Percentiles rank a stretch among this genome's conserved stretches.
phyloP scores from a whole-genome alignment of 169 alveolate genomes.

The Cryptosporidium canis region DNA sequence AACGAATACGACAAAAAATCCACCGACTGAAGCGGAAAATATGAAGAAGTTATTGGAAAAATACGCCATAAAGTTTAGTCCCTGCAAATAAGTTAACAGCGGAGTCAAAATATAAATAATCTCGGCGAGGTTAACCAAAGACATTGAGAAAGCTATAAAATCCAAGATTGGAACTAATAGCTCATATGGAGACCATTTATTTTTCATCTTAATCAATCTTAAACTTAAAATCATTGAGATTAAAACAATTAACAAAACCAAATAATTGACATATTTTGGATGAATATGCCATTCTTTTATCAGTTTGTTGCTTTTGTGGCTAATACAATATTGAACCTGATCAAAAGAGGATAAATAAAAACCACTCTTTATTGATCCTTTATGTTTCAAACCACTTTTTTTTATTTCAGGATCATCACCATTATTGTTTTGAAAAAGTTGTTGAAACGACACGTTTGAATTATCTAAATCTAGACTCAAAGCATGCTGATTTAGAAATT shows the following conservation, averaged over 20 bases:
- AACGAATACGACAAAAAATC: constrained; percentile 3
- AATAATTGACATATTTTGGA: constrained; percentile 24
- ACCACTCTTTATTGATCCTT: background rate
- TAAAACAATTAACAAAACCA: background rate
- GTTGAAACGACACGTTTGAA: background rate
- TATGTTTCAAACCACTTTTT: background rate
- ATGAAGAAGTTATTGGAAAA: constrained; percentile 48
- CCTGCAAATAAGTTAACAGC: background rate
- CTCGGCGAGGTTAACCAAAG: constrained; percentile 19
- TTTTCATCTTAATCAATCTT: constrained; percentile 8
- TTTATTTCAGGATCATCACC: background rate
- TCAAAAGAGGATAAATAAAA: constrained; percentile 17
- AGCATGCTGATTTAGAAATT: background rate
- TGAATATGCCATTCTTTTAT: constrained; percentile 28
- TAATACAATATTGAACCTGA: constrained; percentile 25
- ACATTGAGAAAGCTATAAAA: constrained; percentile 2
- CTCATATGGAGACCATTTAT: constrained; percentile 38
- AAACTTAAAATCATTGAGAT: constrained; percentile 4
- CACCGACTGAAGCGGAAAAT: constrained; percentile 16
- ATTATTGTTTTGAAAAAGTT: background rate
- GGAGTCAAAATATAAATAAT: constrained; percentile 21
- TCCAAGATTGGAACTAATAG: constrained; percentile 26
- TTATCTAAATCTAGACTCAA: background rate
- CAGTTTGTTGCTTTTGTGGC: background rate
- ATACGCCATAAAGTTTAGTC: background rate